Evolutionary conservation across 257 asterid species (phyloP).

Genomic region (Nicotiana paniculata): DNA sequence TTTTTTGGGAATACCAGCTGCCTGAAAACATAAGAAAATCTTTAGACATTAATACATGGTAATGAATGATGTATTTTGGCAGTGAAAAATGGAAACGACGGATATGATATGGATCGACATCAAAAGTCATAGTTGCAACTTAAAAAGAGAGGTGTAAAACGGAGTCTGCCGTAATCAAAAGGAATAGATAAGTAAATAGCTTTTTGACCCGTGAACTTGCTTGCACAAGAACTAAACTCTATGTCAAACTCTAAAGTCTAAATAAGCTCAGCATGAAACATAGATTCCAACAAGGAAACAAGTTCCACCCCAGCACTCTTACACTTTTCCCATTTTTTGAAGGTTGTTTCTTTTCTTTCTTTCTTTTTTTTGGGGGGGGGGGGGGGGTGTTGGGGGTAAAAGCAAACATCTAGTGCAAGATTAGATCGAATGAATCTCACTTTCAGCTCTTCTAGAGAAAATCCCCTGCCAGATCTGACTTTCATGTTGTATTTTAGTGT

Average conservation of each 20-base stretch:
- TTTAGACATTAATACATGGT: background rate
- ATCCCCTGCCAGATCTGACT: background rate
- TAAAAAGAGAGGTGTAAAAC: background rate
- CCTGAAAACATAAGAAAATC: background rate
- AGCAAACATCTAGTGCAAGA: background rate
- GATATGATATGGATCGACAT: background rate
- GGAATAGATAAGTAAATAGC: background rate
- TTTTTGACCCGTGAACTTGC: background rate
- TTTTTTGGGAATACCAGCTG: background rate
- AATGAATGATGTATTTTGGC: background rate
- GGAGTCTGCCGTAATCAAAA: background rate
- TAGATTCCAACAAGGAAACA: background rate
- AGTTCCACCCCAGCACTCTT: background rate
- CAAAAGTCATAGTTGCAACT: background rate
- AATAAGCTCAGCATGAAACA: background rate
- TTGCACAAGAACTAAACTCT: background rate
- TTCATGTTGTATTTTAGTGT: background rate
- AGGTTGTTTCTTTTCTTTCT: background rate
- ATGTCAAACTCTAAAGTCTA: background rate
- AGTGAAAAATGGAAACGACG: background rate
- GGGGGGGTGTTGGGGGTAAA: background rate
- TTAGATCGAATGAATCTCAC: background rate
- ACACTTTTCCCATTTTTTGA: background rate
- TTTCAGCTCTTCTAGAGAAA: constrained; percentile 6
- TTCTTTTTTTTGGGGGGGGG: background rate